Base-by-base conservation (phyloP, 169 alveolate genomes). In the Eimeria sp. region DNA sequence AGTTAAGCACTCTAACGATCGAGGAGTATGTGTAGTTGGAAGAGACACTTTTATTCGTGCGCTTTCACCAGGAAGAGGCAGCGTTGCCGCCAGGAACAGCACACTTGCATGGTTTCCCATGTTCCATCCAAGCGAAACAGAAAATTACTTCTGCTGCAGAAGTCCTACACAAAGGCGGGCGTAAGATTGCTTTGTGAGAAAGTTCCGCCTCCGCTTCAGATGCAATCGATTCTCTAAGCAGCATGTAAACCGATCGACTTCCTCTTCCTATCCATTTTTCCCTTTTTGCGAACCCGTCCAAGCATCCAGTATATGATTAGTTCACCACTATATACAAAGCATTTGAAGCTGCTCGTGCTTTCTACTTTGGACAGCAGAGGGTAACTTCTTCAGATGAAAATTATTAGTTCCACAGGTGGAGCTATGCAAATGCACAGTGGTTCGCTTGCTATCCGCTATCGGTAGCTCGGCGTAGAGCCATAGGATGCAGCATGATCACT, bases 61-160 rank as follows among this genome's bases (percentile, higher is more conserved):
- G 43, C 43, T 47, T n/a, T 22, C 61, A 43, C 9, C 30, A n/a
- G 87, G 43, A 25, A 43, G 65, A 18, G 63, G 87, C 61, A n/a
- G 61, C 65, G 9, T 25, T 63, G 45, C 43, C 58, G 34, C 80
- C 51, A 70, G 80, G 27, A 27, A 70, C 87, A 76, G 87, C 87
- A 75, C 25, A 63, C 65, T 25, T 45, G 61, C 61, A 34, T 65
- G 65, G 65, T 43, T 61, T 63, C 11, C 14, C 87, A 25, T 43
- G 65, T 76, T 22, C 87, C 87, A 45, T 22, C 87, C 87, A 45
- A 11, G 22, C 40, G 7, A 7, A 49, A 76, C 27, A n/a, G 7
- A 18, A 76, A 76, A 16, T 54, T 54, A 11, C 43, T 6, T 43
- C 65, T 76, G 87, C 65, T 76, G 87, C 27, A 13, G 34, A 25